These are phyloP conservation scores for Oryza officinalis DNA, from an alignment of 176 grass and related monocot genomes.

Conservation along the genomic window DNA sequence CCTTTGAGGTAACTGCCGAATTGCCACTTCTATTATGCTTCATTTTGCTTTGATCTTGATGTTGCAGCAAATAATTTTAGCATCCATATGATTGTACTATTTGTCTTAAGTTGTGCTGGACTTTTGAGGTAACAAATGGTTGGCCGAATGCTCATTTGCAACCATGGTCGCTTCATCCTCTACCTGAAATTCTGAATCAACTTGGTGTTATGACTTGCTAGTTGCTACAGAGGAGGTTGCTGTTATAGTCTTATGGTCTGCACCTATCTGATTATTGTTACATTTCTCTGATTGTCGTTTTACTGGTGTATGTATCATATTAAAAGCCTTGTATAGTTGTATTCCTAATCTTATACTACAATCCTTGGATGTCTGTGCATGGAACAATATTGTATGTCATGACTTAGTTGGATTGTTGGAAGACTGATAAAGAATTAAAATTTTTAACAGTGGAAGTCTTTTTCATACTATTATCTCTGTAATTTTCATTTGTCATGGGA, in stretches of 20 bases:
- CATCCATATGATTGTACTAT: not conserved
- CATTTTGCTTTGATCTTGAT: not conserved
- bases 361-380: not conserved
- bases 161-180: not conserved
- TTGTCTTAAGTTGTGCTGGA: not conserved
- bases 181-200: not conserved
- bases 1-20: slow-evolving; percentile 52
- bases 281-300: not conserved
- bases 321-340: not conserved
- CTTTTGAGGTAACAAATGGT: not conserved
- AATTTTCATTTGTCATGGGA: not conserved
- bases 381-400: not conserved
- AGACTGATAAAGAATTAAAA: not conserved
- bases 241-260: not conserved
- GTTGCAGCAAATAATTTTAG: not conserved
- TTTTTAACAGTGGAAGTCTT: not conserved
- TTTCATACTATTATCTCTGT: not conserved
- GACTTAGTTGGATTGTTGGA: not conserved
- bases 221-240: not conserved
- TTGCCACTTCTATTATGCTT: not conserved
- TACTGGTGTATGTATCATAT: not conserved
- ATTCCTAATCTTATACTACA: not conserved
- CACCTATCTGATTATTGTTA: not conserved
- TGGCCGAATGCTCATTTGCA: not conserved
- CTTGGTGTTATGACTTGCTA: not conserved